Percentiles rank a stretch among this genome's conserved stretches.
These are phyloP conservation scores for Magnusiomyces ingens DNA, from an alignment of 1,139 yeast species.

Conservation along the genomic window DNA sequence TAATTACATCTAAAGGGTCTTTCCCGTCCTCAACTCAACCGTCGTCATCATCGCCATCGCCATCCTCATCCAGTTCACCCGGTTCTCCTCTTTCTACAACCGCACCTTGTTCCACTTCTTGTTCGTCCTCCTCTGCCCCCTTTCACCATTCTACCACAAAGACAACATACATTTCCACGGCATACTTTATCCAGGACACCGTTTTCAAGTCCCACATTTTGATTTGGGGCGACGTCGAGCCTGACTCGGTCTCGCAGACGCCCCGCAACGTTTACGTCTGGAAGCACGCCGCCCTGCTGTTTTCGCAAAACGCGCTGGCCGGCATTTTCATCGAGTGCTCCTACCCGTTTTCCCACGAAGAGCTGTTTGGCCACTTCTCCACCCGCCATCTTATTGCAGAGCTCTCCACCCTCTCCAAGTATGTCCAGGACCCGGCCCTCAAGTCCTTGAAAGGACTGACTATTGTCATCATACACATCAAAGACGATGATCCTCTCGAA, in stretches of 20 bases:
- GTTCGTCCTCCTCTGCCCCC: slow-evolving; percentile 17
- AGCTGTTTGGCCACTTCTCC: slow-evolving; percentile 71
- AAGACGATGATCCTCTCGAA: slow-evolving; percentile 37
- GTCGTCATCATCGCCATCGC: slow-evolving; percentile 1
- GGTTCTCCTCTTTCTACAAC: slow-evolving; percentile 19
- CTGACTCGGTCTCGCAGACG: slow-evolving; percentile 46
- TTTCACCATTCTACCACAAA: slow-evolving; percentile 20
- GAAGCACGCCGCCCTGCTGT: slow-evolving; percentile 46
- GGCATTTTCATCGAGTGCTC: slow-evolving; percentile 77
- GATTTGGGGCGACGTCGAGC: slow-evolving; percentile 77
- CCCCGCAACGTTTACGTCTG: slow-evolving; percentile 48
- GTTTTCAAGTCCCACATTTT: slow-evolving; percentile 38
- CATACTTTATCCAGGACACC: slow-evolving; percentile 44
- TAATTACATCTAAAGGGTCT: background rate
- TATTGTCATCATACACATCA: slow-evolving; percentile 65
- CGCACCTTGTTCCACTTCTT: slow-evolving; percentile 14
- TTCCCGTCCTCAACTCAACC: background rate
- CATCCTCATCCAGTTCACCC: background rate
- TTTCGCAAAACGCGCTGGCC: slow-evolving; percentile 37
- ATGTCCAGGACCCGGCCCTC: slow-evolving; percentile 9
- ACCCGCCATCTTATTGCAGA: slow-evolving; percentile 59
- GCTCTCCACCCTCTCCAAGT: slow-evolving; percentile 37
- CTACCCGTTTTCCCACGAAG: slow-evolving; percentile 42
- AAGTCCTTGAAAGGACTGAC: slow-evolving; percentile 40
- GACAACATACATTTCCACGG: slow-evolving; percentile 40